Evolutionary conservation across 495 filamentous ascomycete genomes (phyloP), one percentile per base, ranked within the genome.

Genomic region (Arthonia radiata): DNA sequence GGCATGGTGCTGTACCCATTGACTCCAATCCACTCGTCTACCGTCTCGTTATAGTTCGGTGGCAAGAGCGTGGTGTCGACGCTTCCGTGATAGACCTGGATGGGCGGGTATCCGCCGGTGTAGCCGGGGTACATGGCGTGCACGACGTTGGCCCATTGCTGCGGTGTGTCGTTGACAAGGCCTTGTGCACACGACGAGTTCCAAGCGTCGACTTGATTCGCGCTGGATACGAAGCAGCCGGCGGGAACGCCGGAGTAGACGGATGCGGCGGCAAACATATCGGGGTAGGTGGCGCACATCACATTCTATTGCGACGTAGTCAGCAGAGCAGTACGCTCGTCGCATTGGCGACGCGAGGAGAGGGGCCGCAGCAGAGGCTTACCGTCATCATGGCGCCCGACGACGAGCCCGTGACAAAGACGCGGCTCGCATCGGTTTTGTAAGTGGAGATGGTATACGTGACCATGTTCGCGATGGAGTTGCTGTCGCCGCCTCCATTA

Each of bases 381-480:
- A 46, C 41, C 9, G 58, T 61, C 59, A 63, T 61, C 60, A 64
- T 66, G 22, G 48, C 61, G 14, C 62, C 62, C 9, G 59, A 64
- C 0, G 54, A 59, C 5, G 41, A 45, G 7, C 60, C 61, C 35
- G 56, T 62, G 13, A 53, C 57, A 30, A 53, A 64, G 16, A 65
- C 52, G 21, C 43, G 47, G 17, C 33, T 34, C 17, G 46, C 16
- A 40, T 67, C 56, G 21, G 32, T 61, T 10, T 31, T 43, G 43
- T 67, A 61, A 29, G 49, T 50, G 27, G 25, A 23, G 12, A 62
- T 29, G 1, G 54, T 48, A 33, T 56, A 64, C 28, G 53, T 54
- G 35, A 64, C 59, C 66, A 74, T 71, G 40, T 53, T 65, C 26
- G 51, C 58, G 27, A 74, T 68, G 13, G 55, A 54, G 23, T 57